These are phyloP conservation scores for Pichia rugopelliculosa DNA, from an alignment of 805 yeast species.

Conservation along the genomic window DNA sequence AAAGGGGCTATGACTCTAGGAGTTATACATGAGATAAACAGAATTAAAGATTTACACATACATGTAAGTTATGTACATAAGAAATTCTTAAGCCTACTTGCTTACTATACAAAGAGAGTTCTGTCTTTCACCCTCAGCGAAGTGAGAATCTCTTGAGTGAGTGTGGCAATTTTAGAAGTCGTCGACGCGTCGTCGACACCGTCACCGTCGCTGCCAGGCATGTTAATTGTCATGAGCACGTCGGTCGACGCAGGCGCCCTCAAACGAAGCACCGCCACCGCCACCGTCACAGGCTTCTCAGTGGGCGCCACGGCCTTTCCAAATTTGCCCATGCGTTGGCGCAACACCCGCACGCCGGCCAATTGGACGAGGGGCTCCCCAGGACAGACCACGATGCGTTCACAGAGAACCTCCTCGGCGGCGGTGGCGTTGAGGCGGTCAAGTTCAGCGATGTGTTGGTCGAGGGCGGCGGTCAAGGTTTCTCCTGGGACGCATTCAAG, in stretches of 20 bases:
- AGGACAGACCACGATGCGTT: too few species aligned
- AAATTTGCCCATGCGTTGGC: slow-evolving; percentile 46
- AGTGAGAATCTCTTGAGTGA: too few species aligned
- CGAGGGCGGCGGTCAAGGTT: slow-evolving; percentile 26
- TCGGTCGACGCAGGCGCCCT: slow-evolving; percentile 1
- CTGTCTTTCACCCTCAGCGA: neutral
- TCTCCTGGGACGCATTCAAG: slow-evolving; percentile 40
- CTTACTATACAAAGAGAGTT: neutral
- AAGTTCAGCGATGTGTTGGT: slow-evolving; percentile 56
- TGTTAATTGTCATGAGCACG: slow-evolving; percentile 1
- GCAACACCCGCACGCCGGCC: slow-evolving; percentile 29
- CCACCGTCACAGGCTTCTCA: neutral
- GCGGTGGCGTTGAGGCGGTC: slow-evolving; percentile 29
- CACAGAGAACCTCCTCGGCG: neutral
- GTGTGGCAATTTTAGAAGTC: too few species aligned
- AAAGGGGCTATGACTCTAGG: too few species aligned
- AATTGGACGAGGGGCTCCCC: neutral
- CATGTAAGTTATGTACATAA: too few species aligned
- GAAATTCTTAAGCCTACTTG: too few species aligned
- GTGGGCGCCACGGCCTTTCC: slow-evolving; percentile 31
- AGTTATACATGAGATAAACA: too few species aligned
- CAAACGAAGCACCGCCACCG: slow-evolving; percentile 1
- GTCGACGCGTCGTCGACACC: neutral
- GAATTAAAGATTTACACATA: too few species aligned
- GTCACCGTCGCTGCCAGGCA: neutral